These are phyloP conservation scores for Globisporangium radiosum DNA, from an alignment of 352 stramenopile genomes.

Conservation along the genomic window DNA sequence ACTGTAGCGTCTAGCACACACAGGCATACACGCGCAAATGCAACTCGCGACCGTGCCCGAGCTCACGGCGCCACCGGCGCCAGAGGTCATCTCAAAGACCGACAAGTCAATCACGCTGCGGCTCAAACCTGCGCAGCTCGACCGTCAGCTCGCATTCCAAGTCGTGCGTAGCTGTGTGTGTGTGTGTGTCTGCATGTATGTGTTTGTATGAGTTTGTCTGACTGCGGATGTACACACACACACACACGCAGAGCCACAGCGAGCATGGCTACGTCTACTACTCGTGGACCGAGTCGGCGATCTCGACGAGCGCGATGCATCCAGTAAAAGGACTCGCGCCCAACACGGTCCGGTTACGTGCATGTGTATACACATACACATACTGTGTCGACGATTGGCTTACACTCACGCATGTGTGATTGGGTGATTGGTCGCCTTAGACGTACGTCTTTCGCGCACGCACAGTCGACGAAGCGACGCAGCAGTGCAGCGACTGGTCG, in stretches of 20 bases:
- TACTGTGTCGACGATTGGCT: neutral
- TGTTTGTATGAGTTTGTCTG: neutral
- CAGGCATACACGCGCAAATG: conserved; percentile 7
- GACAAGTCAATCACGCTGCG: conserved; percentile 67
- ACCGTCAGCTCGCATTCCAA: conserved; percentile 57
- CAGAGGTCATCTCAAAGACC: conserved; percentile 70
- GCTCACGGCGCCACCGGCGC: conserved; percentile 42
- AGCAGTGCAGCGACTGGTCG: conserved; percentile 77
- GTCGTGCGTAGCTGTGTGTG: conserved; percentile 16
- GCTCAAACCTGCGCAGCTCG: conserved; percentile 30
- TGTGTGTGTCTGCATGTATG: neutral
- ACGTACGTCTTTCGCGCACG: conserved; percentile 78
- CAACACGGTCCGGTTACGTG: conserved; percentile 43
- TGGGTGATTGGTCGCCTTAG: conserved; percentile 15
- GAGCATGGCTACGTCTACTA: conserved; percentile 87
- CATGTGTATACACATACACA: no score
- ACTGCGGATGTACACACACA: neutral
- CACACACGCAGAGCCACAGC: conserved; percentile 44
- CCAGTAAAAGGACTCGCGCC: conserved; percentile 63
- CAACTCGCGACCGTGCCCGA: conserved; percentile 55
- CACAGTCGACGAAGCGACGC: conserved; percentile 49
- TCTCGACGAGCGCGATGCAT: conserved; percentile 46
- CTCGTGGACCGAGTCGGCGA: conserved; percentile 73
- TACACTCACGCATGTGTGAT: neutral
- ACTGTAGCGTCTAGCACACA: no score